phyloP scores from a whole-genome alignment of 2,329 filamentous ascomycete species.

The Didymosphaeria variabile region DNA sequence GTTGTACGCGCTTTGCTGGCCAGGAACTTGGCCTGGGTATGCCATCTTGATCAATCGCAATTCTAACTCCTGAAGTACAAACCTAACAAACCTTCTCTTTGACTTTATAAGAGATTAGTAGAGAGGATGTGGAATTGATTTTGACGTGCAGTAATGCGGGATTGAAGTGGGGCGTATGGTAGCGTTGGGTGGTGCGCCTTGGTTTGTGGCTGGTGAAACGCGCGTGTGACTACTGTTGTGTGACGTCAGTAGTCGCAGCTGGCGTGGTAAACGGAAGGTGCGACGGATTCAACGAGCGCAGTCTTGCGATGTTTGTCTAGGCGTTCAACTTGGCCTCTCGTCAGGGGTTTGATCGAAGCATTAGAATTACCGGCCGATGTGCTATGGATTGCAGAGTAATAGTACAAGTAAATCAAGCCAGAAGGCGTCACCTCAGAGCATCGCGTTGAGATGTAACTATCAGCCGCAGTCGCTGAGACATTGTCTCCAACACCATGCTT shows the following conservation, averaged over 20 bases:
- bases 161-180: background rate
- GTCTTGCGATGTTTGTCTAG: no score
- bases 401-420: no score
- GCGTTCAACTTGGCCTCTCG: no score
- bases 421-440: no score
- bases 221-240: slow-evolving; percentile 13
- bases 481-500: no score
- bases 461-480: no score
- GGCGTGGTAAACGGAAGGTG: background rate
- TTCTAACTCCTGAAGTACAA: background rate
- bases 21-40: slow-evolving; percentile 20
- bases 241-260: slow-evolving; percentile 26
- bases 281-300: background rate
- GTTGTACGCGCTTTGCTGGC: slow-evolving; percentile 40
- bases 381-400: no score
- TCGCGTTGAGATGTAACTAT: background rate
- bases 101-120: background rate
- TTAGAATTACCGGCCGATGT: background rate
- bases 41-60: slow-evolving; percentile 19
- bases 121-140: background rate
- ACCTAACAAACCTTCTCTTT: no score
- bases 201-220: slow-evolving; percentile 1
- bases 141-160: background rate
- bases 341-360: no score
- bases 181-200: background rate